Base-by-base conservation (phyloP, 2,329 filamentous ascomycete genomes). In the Aspergillus ochraceus region DNA sequence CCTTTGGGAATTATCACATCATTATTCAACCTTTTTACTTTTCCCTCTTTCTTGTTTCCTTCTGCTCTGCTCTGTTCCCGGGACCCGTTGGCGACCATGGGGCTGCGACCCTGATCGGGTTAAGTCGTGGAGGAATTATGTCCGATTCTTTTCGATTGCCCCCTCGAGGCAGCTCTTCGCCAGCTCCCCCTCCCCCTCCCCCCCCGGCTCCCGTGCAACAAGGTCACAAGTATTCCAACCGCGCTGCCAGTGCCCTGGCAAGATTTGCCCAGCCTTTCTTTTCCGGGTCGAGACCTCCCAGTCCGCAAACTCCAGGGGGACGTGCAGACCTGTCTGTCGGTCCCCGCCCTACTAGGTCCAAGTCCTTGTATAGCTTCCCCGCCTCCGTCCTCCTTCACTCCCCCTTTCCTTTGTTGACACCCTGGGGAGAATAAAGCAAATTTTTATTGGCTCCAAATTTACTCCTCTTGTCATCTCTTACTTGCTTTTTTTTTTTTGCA, bases 241-340 rank as follows among this genome's bases (percentile, higher is more conserved):
- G 78, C 59, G 79, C 79, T 49, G 78, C 78, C 61, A 80, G 73
- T 68, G 78, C 79, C 58, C 67, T 81, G 54, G 81, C 82, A 65
- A 79, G 83, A 65, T 80, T 85, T 64, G 81, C 81, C 52, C 82
- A 84, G 69, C 81, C 82, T 20, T 82, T 84, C 70, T 79, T 81
- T 58, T 83, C 82, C 58, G 81, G 78, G 65, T 83, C 82, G 62
- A 77, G 83, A 51, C 82, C 83, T 36, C 78, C 83, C 49, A 85
- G 81, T 70, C 79, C 81, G 60, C 80, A 83, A 67, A 75, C 77
- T 54, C 71, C 70, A 62, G 63, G 60, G 66, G 75, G 75, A 60
- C 73, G 68, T 59, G 64, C 67, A 58, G 68, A 71, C 45, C 53
- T 62, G 50, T 58, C 66, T 55, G 66, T 69, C 68, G 65, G 67